A percentile compares a stretch with the other conserved stretches of the same genome.
These are phyloP conservation scores for Tetradesmus obliquus DNA, from an alignment of 139 green algal species.

Conservation along the genomic window DNA sequence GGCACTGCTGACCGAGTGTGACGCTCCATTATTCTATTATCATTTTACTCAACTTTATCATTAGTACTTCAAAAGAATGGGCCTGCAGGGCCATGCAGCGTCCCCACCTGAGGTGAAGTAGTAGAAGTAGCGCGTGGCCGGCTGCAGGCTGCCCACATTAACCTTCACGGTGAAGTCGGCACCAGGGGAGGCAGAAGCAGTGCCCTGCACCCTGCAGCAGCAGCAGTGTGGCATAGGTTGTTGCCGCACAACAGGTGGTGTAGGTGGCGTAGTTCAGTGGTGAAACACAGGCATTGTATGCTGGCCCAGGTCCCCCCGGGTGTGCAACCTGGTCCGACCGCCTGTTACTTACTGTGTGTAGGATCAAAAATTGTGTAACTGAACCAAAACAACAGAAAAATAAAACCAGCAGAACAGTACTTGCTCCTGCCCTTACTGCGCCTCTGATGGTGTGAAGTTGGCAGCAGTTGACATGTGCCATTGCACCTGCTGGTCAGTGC, in stretches of 20 bases:
- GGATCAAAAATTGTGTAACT: neutral
- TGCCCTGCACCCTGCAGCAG: conserved; percentile 20
- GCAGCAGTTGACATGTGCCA: conserved; percentile 4
- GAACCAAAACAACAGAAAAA: neutral
- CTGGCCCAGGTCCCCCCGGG: neutral
- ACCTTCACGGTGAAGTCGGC: conserved; percentile 33
- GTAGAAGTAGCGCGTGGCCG: conserved; percentile 32
- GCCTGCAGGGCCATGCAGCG: neutral
- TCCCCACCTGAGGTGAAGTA: conserved; percentile 13
- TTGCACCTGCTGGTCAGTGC: neutral
- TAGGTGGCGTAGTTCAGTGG: neutral
- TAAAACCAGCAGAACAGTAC: neutral
- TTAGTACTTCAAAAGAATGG: neutral
- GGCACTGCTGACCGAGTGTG: neutral
- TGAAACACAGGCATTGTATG: neutral
- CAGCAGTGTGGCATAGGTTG: neutral
- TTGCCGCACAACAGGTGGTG: neutral
- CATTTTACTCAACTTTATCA: neutral
- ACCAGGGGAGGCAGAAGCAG: neutral
- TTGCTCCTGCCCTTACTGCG: neutral
- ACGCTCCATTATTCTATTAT: neutral
- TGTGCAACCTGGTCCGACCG: no score
- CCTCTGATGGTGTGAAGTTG: neutral
- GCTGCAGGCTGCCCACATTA: conserved; percentile 1
- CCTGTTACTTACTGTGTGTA: neutral